Conservation (phyloP, 345 rosid species). For the Adansonia digitata region DNA sequence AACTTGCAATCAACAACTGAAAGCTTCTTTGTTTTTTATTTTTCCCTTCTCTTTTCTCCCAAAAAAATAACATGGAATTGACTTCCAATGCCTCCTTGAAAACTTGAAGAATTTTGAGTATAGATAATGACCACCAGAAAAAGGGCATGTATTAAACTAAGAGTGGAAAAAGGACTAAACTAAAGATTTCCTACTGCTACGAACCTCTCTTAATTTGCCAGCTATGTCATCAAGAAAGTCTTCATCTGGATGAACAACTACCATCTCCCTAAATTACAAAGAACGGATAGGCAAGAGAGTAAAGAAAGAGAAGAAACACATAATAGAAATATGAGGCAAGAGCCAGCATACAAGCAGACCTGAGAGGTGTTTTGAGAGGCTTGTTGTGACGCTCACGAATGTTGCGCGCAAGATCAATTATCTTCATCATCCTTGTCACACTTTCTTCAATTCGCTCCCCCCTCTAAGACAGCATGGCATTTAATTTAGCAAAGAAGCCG, state of each 20-base stretch:
- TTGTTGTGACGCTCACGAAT: conserved; percentile 90
- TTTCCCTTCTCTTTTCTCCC: neutral
- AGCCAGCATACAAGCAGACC: conserved; percentile 35
- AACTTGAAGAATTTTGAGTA: neutral
- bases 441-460: conserved; percentile 87
- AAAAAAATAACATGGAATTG: neutral
- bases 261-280: conserved; percentile 70
- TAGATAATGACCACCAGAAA: neutral
- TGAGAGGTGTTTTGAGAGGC: conserved; percentile 90
- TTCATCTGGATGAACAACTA: conserved; percentile 87
- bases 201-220: conserved; percentile 83
- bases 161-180: neutral
- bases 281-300: neutral
- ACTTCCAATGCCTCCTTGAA: neutral
- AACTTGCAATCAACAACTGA: conserved; percentile 1
- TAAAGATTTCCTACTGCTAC: conserved; percentile 14
- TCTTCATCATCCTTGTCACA: conserved; percentile 89
- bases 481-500: neutral
- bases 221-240: conserved; percentile 89
- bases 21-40: neutral
- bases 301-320: neutral
- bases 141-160: neutral
- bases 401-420: conserved; percentile 94
- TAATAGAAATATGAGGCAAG: conserved; percentile 4
- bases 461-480: conserved; percentile 39